phyloP scores from a whole-genome alignment of 176 grass and related monocot genomes.

The Coix lacrymajobi region DNA sequence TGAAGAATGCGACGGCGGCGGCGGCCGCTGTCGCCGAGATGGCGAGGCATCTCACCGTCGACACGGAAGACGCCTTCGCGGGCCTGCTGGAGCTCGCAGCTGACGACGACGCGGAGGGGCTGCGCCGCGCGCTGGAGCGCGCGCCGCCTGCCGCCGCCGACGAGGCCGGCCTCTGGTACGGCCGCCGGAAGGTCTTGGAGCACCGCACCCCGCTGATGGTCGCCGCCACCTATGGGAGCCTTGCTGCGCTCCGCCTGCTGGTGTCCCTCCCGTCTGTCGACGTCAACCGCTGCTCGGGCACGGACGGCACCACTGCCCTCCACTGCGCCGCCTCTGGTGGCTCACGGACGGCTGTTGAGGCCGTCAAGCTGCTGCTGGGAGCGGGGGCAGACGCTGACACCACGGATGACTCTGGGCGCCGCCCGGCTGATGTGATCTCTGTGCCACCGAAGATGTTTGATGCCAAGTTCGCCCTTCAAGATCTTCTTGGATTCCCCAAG shows the following conservation, averaged over 20 bases:
- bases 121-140: slow-evolving; percentile 43
- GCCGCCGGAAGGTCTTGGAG: slow-evolving; percentile 59
- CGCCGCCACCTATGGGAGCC: slow-evolving; percentile 66
- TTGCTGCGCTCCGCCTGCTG: slow-evolving; percentile 36
- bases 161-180: slow-evolving; percentile 71
- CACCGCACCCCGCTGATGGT: slow-evolving; percentile 78
- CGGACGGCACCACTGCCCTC: slow-evolving; percentile 60
- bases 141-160: slow-evolving; percentile 40
- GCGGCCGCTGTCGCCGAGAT: slow-evolving; percentile 37
- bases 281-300: slow-evolving; percentile 43
- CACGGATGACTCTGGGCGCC: slow-evolving; percentile 40
- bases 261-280: slow-evolving; percentile 53
- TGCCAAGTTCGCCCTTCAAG: slow-evolving; percentile 50
- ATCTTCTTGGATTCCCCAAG: slow-evolving; percentile 42
- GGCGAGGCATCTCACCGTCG: slow-evolving; percentile 47
- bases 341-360: slow-evolving; percentile 35
- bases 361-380: slow-evolving; percentile 45
- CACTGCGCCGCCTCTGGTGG: slow-evolving; percentile 80
- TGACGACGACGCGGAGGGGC: slow-evolving; percentile 38
- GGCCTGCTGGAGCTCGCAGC: slow-evolving; percentile 65
- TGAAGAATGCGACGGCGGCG: slow-evolving; percentile 37
- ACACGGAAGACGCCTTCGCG: slow-evolving; percentile 55
- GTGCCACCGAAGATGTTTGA: slow-evolving; percentile 44
- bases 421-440: slow-evolving; percentile 62
- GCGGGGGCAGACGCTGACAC: slow-evolving; percentile 43